Evolutionary conservation across 177 flowering plant species (phyloP), one percentile per base, ranked within the genome.

Genomic region (Tripterygium wilfordii): DNA sequence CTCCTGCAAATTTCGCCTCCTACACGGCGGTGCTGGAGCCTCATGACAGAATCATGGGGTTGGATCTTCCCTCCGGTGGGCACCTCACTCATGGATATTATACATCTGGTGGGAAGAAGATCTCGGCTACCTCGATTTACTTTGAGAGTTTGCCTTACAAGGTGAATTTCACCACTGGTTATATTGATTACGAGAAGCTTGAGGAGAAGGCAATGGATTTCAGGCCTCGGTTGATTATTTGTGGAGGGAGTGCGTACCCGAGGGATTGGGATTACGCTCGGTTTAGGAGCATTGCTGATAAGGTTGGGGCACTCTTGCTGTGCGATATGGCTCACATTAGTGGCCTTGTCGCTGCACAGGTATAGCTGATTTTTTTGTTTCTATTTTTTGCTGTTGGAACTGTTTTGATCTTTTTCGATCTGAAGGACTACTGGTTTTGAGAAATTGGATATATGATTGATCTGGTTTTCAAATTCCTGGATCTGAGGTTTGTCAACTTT

Each of bases 281-380:
- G 53, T 76, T 91, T 29, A 66, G 84, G 35, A 49, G 69, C 13
- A 57, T 91, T 58, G 95, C 98, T 6, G 98, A 91, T 58, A 91
- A 91, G 74, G 71, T 80, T 42, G 98, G 98, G 0, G 90, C 96
- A 0, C 75, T 85, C 13, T 65, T 91, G 78, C 78, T 91, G 1
- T 91, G 98, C 44, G 96, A 91, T 42, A 91, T 91, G 98, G 98
- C 98, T 56, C 98, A 91, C 61, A 85, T 85, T 23, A 92, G 98
- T 64, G 98, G 98, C 27, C 96, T 92, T 54, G 91, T 92, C 65
- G 96, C 98, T 55, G 95, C 98, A 62, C 82, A 92, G 98, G 98
- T 91, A 64, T 16, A 2, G 5, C 12, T 7, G 12, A 30, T 12
- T 6, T 30, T 12, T 30, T 7, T 30, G 33, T 6, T 30, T 12